These are phyloP conservation scores for Starmerella stigmatis DNA, from an alignment of 805 yeast species.

Conservation along the genomic window DNA sequence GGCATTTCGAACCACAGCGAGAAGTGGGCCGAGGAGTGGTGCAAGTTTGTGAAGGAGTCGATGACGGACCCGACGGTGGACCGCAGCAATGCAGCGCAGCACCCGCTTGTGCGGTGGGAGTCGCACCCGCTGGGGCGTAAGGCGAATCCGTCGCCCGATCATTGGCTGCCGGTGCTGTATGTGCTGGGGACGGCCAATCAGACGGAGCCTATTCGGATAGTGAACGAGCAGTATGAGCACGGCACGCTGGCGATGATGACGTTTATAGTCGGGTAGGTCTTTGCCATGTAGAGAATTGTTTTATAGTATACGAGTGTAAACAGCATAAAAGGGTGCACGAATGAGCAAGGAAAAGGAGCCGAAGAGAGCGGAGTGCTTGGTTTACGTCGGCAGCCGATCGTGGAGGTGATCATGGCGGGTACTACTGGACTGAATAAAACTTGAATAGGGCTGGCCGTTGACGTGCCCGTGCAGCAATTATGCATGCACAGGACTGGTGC, in stretches of 20 bases:
- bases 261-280: conserved; percentile 12
- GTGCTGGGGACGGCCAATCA: conserved; percentile 19
- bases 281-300: no score
- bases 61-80: conserved; percentile 10
- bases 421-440: no score
- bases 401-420: no score
- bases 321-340: no score
- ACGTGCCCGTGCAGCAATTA: no score
- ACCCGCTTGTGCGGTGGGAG: conserved; percentile 27
- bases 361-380: no score
- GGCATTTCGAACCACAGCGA: conserved; percentile 13
- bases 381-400: no score
- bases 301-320: no score
- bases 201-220: conserved; percentile 15
- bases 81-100: conserved; percentile 21
- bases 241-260: conserved; percentile 16
- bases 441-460: no score
- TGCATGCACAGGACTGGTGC: no score
- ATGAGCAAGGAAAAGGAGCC: no score
- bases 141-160: conserved; percentile 67
- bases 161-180: conserved; percentile 34
- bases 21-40: conserved; percentile 32
- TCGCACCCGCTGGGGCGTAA: conserved; percentile 20
- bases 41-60: conserved; percentile 29
- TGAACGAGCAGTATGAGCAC: conserved; percentile 10